Percentiles rank a stretch among this genome's conserved stretches.
These are phyloP conservation scores for Boletus coccyginus DNA, from an alignment of 768 basidiomycete genomes.

Conservation along the genomic window DNA sequence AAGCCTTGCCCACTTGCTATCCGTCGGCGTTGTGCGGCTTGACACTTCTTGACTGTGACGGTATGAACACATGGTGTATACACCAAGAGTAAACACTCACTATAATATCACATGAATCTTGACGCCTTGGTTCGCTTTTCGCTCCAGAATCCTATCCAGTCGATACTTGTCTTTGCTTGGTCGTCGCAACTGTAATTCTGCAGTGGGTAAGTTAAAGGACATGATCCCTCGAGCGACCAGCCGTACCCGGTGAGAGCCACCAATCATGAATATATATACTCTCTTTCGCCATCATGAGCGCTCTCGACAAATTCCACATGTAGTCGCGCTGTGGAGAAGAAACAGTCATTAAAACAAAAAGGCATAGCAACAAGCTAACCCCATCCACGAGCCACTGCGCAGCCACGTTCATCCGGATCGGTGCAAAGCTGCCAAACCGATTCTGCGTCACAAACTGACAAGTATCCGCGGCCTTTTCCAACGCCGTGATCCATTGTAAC, in stretches of 20 bases:
- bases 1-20: slow-evolving; percentile 68
- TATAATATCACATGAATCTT: slow-evolving; percentile 96
- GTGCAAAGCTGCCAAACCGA: slow-evolving; percentile 93
- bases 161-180: slow-evolving; percentile 84
- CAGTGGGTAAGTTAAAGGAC: background rate
- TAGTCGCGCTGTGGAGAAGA: slow-evolving; percentile 76
- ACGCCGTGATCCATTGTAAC: slow-evolving; percentile 92
- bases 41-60: slow-evolving; percentile 85
- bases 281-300: slow-evolving; percentile 85
- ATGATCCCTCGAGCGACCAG: background rate
- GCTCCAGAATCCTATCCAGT: slow-evolving; percentile 79
- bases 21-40: slow-evolving; percentile 88
- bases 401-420: slow-evolving; percentile 87
- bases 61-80: slow-evolving; percentile 2
- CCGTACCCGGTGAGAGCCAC: slow-evolving; percentile 89
- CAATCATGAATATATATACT: slow-evolving; percentile 95
- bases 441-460: slow-evolving; percentile 80
- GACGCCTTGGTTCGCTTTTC: slow-evolving; percentile 93
- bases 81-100: slow-evolving; percentile 40
- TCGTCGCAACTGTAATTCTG: slow-evolving; percentile 81
- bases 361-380: slow-evolving; percentile 44
- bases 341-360: background rate
- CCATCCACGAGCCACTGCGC: slow-evolving; percentile 99
- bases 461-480: slow-evolving; percentile 74
- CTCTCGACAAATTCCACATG: slow-evolving; percentile 94